Percentiles rank a stretch among this genome's conserved stretches.
Conservation (phyloP, 495 filamentous ascomycete genomes). For the Penicillium pulvis region DNA sequence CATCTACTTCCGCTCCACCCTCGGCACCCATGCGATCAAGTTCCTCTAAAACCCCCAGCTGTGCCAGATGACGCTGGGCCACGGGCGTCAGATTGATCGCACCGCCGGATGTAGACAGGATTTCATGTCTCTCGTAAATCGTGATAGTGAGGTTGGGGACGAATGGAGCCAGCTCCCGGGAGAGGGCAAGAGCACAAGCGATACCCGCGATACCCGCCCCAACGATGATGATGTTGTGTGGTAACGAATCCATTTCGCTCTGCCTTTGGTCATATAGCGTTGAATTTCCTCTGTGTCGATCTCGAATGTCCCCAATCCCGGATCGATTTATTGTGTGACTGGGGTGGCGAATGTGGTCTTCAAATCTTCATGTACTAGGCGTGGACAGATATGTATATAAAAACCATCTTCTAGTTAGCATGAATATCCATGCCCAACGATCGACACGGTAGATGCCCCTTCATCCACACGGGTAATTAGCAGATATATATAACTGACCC, state of each 20-base stretch:
- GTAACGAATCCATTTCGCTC: slow-evolving; percentile 16
- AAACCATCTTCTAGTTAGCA: background rate
- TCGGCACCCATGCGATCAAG: slow-evolving; percentile 45
- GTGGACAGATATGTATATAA: background rate
- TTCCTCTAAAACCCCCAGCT: slow-evolving; percentile 53
- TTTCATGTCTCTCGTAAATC: slow-evolving; percentile 58
- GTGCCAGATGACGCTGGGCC: slow-evolving; percentile 58
- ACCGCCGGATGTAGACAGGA: slow-evolving; percentile 59
- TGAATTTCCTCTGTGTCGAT: background rate
- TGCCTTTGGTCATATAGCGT: background rate
- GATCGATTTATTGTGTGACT: background rate
- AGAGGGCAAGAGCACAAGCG: slow-evolving; percentile 54
- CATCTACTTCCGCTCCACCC: slow-evolving; percentile 53
- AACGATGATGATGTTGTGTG: slow-evolving; percentile 48
- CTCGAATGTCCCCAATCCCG: background rate
- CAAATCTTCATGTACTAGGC: too few species aligned
- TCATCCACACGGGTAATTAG: background rate
- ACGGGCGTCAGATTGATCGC: slow-evolving; percentile 65
- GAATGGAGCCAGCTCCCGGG: slow-evolving; percentile 46
- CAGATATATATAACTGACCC: slow-evolving; percentile 4
- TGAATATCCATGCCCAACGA: background rate
- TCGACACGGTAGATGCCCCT: slow-evolving; percentile 3
- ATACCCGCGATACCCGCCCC: slow-evolving; percentile 61
- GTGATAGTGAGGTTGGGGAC: slow-evolving; percentile 50
- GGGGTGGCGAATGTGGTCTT: too few species aligned